phyloP scores from a whole-genome alignment of 768 basidiomycete genomes.

The Tephrocybe sp. region DNA sequence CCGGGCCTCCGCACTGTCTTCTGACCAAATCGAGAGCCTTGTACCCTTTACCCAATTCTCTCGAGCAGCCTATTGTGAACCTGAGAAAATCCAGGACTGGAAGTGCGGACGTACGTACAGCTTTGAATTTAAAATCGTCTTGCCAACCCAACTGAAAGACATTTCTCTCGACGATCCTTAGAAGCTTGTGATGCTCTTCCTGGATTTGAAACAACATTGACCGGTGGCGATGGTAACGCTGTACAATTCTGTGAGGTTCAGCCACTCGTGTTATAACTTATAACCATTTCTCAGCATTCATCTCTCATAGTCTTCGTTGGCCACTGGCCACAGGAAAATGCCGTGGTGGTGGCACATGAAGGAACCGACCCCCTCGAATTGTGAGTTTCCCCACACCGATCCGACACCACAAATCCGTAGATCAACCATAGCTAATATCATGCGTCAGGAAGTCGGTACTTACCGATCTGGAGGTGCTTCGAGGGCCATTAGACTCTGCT shows the following conservation, averaged over 20 bases:
- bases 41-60: constrained; percentile 33
- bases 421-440: neutral
- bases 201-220: constrained; percentile 28
- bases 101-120: constrained; percentile 27
- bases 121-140: too few species aligned
- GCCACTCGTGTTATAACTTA: neutral
- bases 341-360: constrained; percentile 51
- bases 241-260: constrained; percentile 30
- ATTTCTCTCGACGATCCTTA: too few species aligned
- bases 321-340: constrained; percentile 41
- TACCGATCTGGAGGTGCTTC: constrained; percentile 43
- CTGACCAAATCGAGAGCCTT: constrained; percentile 11
- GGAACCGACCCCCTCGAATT: constrained; percentile 50
- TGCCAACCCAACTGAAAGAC: too few species aligned
- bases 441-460: constrained; percentile 41
- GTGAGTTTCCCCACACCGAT: constrained; percentile 23
- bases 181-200: constrained; percentile 32
- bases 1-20: constrained; percentile 10
- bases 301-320: constrained; percentile 36
- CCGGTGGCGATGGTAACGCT: constrained; percentile 30
- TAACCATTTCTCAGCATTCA: neutral
- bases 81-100: constrained; percentile 27
- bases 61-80: constrained; percentile 33
- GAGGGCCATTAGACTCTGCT: constrained; percentile 34
- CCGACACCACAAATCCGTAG: neutral